Evolutionary conservation across 495 filamentous ascomycete species (phyloP).

Genomic region (Chlorociboria aeruginascens): DNA sequence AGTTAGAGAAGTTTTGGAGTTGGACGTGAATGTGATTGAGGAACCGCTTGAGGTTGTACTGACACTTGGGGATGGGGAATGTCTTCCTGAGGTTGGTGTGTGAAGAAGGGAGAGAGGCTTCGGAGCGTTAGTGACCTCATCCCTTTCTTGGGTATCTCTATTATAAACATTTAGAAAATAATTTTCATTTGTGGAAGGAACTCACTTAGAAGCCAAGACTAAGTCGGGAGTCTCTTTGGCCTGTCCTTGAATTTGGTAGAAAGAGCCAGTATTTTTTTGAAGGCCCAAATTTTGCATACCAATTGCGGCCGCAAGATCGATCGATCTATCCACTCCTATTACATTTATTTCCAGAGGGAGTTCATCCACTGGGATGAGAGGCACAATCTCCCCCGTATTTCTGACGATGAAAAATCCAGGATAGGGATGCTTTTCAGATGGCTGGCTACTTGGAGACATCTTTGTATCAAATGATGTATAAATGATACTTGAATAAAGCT

Average conservation of each 20-base stretch:
- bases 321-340: slow-evolving; percentile 26
- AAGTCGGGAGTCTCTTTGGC: too few relatives aligned
- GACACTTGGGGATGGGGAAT: neutral
- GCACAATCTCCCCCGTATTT: slow-evolving; percentile 27
- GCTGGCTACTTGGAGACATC: neutral
- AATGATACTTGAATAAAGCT: neutral
- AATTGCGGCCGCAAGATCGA: slow-evolving; percentile 25
- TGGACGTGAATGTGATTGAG: neutral
- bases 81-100: neutral
- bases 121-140: too few relatives aligned
- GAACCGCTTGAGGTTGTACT: neutral
- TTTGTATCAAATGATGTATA: neutral
- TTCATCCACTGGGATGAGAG: slow-evolving; percentile 33
- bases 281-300: slow-evolving; percentile 28
- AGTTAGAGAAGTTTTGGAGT: neutral
- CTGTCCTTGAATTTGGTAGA: slow-evolving; percentile 20
- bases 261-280: slow-evolving; percentile 15
- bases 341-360: slow-evolving; percentile 30
- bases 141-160: too few relatives aligned
- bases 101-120: neutral
- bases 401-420: slow-evolving; percentile 29
- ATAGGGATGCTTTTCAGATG: slow-evolving; percentile 3
- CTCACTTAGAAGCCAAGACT: too few relatives aligned
- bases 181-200: too few relatives aligned
- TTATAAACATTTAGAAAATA: too few relatives aligned